Conservation (phyloP, 2,329 filamentous ascomycete genomes). For the Fusarium floridanum region DNA sequence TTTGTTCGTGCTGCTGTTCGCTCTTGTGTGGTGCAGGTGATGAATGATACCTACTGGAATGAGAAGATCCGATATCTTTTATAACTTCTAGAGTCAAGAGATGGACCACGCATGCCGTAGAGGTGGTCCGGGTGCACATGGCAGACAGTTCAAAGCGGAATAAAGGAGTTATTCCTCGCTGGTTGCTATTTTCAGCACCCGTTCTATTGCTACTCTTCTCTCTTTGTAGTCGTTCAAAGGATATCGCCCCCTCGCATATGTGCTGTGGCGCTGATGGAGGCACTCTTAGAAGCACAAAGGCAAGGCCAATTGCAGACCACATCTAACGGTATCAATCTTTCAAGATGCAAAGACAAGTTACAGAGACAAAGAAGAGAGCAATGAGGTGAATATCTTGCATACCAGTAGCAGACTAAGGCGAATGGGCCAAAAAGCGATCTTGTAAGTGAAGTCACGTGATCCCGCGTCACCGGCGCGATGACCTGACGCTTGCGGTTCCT, state of each 20-base stretch:
- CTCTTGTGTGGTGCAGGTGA: too few species aligned
- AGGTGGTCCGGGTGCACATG: not conserved
- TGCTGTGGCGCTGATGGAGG: not conserved
- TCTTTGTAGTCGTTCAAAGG: not conserved
- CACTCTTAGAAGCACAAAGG: not conserved
- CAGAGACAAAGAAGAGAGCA: not conserved
- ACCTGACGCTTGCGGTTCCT: not conserved
- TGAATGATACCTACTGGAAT: not conserved
- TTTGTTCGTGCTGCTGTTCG: not conserved
- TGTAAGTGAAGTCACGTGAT: not conserved
- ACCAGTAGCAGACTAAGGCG: not conserved
- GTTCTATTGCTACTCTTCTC: not conserved
- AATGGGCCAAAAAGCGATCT: not conserved
- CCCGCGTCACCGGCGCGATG: not conserved
- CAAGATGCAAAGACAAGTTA: not conserved
- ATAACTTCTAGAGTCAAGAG: not conserved
- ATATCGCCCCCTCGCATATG: not conserved
- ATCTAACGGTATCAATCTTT: not conserved
- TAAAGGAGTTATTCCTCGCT: not conserved
- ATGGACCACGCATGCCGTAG: too few species aligned
- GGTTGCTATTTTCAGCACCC: not conserved
- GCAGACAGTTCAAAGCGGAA: not conserved
- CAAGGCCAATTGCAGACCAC: not conserved
- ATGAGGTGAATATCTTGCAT: not conserved
- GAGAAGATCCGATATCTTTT: not conserved